These are phyloP conservation scores for Chlamydomonas applanata DNA, from an alignment of 139 green algal species.

Conservation along the genomic window DNA sequence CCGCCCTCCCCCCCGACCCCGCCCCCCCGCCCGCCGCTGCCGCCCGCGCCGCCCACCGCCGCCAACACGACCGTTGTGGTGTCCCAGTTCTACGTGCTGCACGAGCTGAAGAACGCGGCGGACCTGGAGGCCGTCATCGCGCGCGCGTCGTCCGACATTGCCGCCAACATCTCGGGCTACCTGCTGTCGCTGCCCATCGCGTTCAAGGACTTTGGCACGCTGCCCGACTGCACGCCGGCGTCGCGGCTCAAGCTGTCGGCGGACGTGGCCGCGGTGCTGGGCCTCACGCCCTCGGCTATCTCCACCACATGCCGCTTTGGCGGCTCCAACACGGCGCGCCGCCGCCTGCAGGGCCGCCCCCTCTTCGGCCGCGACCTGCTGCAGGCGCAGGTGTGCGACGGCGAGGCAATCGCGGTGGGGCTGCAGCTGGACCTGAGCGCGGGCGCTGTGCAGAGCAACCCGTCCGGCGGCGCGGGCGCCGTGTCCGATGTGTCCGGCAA, in stretches of 20 bases:
- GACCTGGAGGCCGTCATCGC: neutral
- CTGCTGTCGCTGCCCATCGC: conserved; percentile 6
- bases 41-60: too few relatives aligned
- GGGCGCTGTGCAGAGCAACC: neutral
- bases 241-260: neutral
- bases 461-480: too few relatives aligned
- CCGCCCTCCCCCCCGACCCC: too few relatives aligned
- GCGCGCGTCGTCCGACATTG: neutral
- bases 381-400: conserved; percentile 1
- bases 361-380: neutral
- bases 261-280: neutral
- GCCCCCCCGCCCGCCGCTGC: too few relatives aligned
- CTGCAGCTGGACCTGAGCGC: neutral
- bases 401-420: neutral
- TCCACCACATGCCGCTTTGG: neutral
- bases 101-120: neutral
- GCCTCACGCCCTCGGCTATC: neutral
- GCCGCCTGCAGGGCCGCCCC: neutral
- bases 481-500: too few relatives aligned
- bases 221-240: neutral
- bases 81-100: conserved; percentile 10
- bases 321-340: neutral
- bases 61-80: neutral
- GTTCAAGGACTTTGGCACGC: conserved; percentile 1
- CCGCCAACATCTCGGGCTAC: conserved; percentile 8